Percentiles rank a stretch among this genome's conserved stretches.
These are phyloP conservation scores for Hymenoscyphus occultus DNA, from an alignment of 2,329 filamentous ascomycete species.

Conservation along the genomic window DNA sequence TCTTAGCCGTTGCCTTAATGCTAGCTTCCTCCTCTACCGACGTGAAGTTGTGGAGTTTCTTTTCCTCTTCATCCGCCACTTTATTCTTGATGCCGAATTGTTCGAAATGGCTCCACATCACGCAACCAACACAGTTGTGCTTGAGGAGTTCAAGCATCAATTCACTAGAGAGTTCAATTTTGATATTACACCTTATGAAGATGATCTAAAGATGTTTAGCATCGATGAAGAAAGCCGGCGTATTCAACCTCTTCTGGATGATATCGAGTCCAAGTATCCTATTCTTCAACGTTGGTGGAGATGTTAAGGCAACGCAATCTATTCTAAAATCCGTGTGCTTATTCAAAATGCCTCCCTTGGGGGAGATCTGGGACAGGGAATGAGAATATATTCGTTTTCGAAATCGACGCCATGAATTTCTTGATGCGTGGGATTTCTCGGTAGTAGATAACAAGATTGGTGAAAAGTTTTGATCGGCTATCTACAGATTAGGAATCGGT, in stretches of 20 bases:
- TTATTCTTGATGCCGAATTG: conserved; percentile 18
- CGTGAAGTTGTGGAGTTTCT: conserved; percentile 22
- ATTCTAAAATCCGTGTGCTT: neutral
- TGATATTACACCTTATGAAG: conserved; percentile 8
- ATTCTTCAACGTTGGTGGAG: conserved; percentile 10
- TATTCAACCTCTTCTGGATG: conserved; percentile 4
- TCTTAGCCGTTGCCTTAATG: conserved; percentile 26
- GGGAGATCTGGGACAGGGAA: neutral
- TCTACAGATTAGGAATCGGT: neutral
- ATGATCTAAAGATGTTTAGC: neutral
- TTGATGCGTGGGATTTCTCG: conserved; percentile 3
- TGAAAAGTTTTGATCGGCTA: conserved; percentile 3
- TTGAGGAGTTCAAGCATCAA: conserved; percentile 27
- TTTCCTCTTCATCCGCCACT: conserved; percentile 25
- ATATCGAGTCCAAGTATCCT: conserved; percentile 8
- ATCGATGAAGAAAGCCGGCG: conserved; percentile 9
- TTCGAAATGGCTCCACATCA: conserved; percentile 18
- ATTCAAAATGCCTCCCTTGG: neutral
- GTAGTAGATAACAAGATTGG: conserved; percentile 2
- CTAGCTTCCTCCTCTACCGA: conserved; percentile 19
- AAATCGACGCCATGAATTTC: neutral
- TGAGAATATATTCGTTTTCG: neutral
- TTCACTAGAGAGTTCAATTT: conserved; percentile 28
- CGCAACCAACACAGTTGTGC: conserved; percentile 15
- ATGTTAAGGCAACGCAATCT: neutral